Evolutionary conservation across 1,139 yeast genomes (phyloP), one percentile per base, ranked within the genome.

Genomic region (Candida sp.): DNA sequence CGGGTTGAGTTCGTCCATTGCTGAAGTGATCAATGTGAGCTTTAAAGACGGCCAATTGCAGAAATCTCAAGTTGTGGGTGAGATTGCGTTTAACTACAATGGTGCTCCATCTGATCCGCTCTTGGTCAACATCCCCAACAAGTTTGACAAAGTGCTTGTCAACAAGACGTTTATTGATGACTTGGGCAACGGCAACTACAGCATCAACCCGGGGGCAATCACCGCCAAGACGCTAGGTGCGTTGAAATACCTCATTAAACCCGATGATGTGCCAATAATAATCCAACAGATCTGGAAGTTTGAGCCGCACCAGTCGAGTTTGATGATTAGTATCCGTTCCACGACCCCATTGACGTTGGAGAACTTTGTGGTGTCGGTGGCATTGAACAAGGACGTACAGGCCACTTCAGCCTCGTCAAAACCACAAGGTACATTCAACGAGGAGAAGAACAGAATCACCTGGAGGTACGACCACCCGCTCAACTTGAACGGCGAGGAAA

Each of bases 361-460:
- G 26, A 88, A 88, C 60, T 75, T 92, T 47, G 78, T 84, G 32
- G 84, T 93, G 7, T 83, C 90, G 9, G 96, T 90, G 5, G 85
- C 92, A 4, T 67, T 77, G 53, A 68, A 64, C 43, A 48, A 56
- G 22, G 60, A 62, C 12, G 72, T 77, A 37, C 81, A 84, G 27
- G 78, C 88, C 3, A 72, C 79, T 1, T 80, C 91, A 27, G 98
- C 97, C 1, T 85, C 92, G 54, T 88, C 96, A 9, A 90, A 89
- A 63, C 98, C 98, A 3, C 86, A 89, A 51, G 98, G 97, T 47
- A 83, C 96, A 1, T 91, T 91, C 75, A 90, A 87, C 69, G 86
- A 84, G 64, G 97, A 90, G 45, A 86, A 84, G 63, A 88, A 85
- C 60, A 83, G 97, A 68, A 86, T 93, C 51, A 88, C 94, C 1